Percentiles rank a stretch among this genome's conserved stretches.
Conservation (phyloP, 768 basidiomycete species). For the Phylloporus sp. region DNA sequence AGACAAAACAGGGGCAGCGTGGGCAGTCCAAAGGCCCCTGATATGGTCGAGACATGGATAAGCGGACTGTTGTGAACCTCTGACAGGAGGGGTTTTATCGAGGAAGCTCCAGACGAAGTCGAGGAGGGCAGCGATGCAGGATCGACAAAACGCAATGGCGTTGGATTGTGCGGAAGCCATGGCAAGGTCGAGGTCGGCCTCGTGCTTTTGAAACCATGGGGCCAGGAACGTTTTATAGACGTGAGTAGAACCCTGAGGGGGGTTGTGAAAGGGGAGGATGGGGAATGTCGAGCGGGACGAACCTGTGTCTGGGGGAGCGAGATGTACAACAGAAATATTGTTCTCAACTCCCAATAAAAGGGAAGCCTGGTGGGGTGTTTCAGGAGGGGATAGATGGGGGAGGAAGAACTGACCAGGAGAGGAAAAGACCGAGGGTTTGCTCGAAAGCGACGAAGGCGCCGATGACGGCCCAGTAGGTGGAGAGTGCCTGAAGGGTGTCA, state of each 20-base stretch:
- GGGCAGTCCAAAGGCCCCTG: conserved; percentile 38
- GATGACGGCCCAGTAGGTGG: conserved; percentile 62
- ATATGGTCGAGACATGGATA: conserved; percentile 28
- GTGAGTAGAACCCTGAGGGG: conserved; percentile 59
- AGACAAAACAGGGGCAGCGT: conserved; percentile 37
- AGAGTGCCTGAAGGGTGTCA: conserved; percentile 53
- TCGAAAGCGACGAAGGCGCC: conserved; percentile 58
- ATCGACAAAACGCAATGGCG: conserved; percentile 49
- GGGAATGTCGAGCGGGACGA: conserved; percentile 10
- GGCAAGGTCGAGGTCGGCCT: conserved; percentile 54
- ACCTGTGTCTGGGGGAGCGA: conserved; percentile 69
- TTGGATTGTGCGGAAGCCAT: conserved; percentile 53
- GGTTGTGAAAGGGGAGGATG: conserved; percentile 4
- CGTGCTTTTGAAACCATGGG: conserved; percentile 57
- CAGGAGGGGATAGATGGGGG: not conserved
- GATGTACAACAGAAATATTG: conserved; percentile 61
- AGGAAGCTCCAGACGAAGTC: conserved; percentile 41
- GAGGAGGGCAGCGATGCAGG: conserved; percentile 45
- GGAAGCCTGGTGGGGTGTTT: conserved; percentile 53
- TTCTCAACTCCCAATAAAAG: conserved; percentile 72
- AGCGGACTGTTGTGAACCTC: conserved; percentile 19
- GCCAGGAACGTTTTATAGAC: conserved; percentile 56
- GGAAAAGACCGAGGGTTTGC: conserved; percentile 55
- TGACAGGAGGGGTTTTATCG: conserved; percentile 33
- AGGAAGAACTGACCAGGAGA: conserved; percentile 51